phyloP scores from a whole-genome alignment of 2,329 filamentous ascomycete genomes.

The Zymoseptoria pseudotritici region DNA sequence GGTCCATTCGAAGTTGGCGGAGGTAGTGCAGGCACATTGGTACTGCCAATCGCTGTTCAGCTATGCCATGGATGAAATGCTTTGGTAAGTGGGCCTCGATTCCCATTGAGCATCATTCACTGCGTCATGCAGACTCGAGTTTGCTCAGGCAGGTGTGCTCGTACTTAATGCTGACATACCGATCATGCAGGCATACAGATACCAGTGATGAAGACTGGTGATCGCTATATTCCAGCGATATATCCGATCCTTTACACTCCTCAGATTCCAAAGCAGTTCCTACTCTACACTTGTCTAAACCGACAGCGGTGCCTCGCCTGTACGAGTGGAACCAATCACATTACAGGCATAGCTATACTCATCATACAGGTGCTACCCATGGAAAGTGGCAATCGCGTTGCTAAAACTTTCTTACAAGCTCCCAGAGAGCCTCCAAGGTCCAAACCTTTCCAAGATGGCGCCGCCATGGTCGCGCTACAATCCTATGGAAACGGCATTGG shows the following conservation, averaged over 20 bases:
- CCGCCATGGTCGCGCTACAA: not conserved
- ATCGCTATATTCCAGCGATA: not conserved
- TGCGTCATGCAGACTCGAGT: not conserved
- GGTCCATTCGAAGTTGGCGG: constrained; percentile 13
- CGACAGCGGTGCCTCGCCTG: not conserved
- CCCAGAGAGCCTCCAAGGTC: not conserved
- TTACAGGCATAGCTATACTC: not conserved
- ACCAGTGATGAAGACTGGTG: constrained; percentile 30
- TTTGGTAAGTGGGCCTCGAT: constrained; percentile 14
- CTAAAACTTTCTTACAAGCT: not conserved
- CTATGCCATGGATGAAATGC: constrained; percentile 25
- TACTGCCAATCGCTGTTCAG: constrained; percentile 20
- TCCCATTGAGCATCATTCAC: not conserved
- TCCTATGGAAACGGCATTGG: not conserved
- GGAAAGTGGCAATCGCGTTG: not conserved
- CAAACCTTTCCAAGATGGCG: not conserved
- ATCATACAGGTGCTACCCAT: not conserved
- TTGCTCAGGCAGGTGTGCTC: not conserved
- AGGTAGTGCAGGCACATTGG: constrained; percentile 21
- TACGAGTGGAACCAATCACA: not conserved
- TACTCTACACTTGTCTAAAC: not conserved
- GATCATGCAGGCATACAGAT: constrained; percentile 19
- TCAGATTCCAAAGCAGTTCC: not conserved
- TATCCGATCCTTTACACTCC: not conserved
- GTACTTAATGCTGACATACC: not conserved